Evolutionary conservation across 2,329 filamentous ascomycete genomes (phyloP), one percentile per base, ranked within the genome.

Genomic region (Dactylellina cionopaga): DNA sequence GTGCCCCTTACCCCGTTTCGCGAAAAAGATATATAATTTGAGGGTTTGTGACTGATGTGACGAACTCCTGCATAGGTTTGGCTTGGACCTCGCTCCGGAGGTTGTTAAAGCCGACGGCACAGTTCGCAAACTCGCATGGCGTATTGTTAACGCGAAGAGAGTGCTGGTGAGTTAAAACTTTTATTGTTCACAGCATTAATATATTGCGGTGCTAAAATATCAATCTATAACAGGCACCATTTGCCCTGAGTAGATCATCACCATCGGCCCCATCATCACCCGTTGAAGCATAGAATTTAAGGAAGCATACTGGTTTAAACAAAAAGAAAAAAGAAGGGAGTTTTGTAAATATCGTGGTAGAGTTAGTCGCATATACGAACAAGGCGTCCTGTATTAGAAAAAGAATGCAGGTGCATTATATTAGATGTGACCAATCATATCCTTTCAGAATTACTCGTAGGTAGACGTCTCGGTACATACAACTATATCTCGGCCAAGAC

Each of bases 131-230:
- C 83, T 99, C 74, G 92, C 93, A 4, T 97, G 94, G 93, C 87
- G 95, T 78, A 91, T 99, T 75, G 95, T 90, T 80, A 96, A 96
- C 80, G 95, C 95, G 33, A 97, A 97, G 84, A 92, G 93, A 81
- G 95, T 96, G 75, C 81, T 98, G 82, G 92, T 96, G 83, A 83
- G 90, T 85, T 7, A 49, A 27, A 31, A 9, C 11, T 15, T 41
- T 13, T 37, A 19, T 11, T 29, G n/a, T 39, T 13, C 19, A 19
- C 6, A 11, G 10, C 13, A 39, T 10, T n/a, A 22, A 10, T 15
- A 22, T 11, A 19, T 25, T 6, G 13, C 49, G 58, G 31, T n/a
- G n/a, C n/a, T n/a, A n/a, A n/a, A n/a, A n/a, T n/a, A n/a, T n/a
- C n/a, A n/a, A n/a, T n/a, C n/a, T n/a, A n/a, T n/a, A n/a, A 52